Conservation (phyloP, 2,329 filamentous ascomycete genomes). For the Xylaria sp. region DNA sequence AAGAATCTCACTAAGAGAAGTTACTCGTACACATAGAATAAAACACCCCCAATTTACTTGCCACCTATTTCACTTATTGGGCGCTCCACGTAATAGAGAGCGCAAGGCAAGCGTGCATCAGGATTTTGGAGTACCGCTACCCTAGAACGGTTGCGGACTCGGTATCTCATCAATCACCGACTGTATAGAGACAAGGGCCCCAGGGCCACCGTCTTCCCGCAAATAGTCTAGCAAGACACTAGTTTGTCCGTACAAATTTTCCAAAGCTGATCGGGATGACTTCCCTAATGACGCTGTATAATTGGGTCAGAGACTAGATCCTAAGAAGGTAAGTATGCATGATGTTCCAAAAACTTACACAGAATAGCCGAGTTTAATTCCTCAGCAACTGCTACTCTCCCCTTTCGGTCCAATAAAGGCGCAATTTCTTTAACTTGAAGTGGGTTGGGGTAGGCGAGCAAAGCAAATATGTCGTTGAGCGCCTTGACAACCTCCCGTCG, state of each 20-base stretch:
- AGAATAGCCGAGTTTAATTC: constrained; percentile 94
- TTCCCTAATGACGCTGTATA: constrained; percentile 84
- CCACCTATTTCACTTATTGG: background rate
- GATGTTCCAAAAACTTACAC: constrained; percentile 65
- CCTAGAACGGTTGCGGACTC: constrained; percentile 50
- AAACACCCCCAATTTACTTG: background rate
- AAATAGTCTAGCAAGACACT: constrained; percentile 86
- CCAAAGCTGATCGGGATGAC: constrained; percentile 84
- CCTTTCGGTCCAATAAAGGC: constrained; percentile 79
- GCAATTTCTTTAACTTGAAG: constrained; percentile 77
- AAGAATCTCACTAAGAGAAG: background rate
- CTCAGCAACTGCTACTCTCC: constrained; percentile 83
- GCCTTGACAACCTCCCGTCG: constrained; percentile 76
- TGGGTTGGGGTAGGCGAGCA: constrained; percentile 88
- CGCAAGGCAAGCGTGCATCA: background rate
- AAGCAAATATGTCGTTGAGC: constrained; percentile 84
- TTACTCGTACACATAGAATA: constrained; percentile 9
- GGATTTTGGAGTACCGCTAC: background rate
- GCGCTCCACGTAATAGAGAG: background rate
- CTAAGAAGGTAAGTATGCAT: background rate
- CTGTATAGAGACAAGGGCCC: constrained; percentile 78
- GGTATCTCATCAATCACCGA: constrained; percentile 60
- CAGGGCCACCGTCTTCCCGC: constrained; percentile 79
- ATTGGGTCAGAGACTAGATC: constrained; percentile 26
- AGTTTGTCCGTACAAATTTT: constrained; percentile 87